phyloP scores from a whole-genome alignment of 345 rosid genomes.

The Arabis alpina region DNA sequence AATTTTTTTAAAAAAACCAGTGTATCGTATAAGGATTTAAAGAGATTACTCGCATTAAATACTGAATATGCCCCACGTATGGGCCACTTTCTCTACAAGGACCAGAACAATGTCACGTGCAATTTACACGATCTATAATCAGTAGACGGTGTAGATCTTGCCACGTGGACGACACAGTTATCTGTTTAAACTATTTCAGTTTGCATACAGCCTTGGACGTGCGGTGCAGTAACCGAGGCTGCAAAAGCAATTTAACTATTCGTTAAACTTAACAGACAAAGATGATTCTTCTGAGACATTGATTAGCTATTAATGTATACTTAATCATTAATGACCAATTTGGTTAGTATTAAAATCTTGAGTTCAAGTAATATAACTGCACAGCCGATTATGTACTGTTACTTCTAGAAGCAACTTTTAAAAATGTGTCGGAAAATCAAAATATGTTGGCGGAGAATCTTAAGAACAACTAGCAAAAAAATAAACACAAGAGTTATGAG shows the following conservation, averaged over 20 bases:
- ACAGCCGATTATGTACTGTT: slow-evolving; percentile 9
- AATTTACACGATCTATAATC: slow-evolving; percentile 17
- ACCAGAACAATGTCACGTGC: slow-evolving; percentile 37
- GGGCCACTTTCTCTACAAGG: slow-evolving; percentile 41
- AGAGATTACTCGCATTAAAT: slow-evolving; percentile 38
- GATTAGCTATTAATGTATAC: slow-evolving; percentile 24
- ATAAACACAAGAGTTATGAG: background rate
- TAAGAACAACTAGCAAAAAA: slow-evolving; percentile 13
- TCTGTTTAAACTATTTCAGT: slow-evolving; percentile 14
- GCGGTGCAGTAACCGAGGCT: slow-evolving; percentile 39
- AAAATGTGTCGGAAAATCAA: slow-evolving; percentile 7
- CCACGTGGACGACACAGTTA: slow-evolving; percentile 28
- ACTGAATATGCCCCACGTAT: slow-evolving; percentile 46
- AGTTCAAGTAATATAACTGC: background rate
- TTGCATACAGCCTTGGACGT: slow-evolving; percentile 38
- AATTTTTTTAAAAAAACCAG: slow-evolving; percentile 16
- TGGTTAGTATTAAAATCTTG: background rate
- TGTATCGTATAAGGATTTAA: slow-evolving; percentile 37
- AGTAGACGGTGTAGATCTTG: slow-evolving; percentile 31
- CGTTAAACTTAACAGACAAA: slow-evolving; percentile 16
- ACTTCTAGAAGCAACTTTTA: background rate
- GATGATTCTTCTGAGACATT: slow-evolving; percentile 26
- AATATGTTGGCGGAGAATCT: slow-evolving; percentile 21
- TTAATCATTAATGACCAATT: slow-evolving; percentile 11
- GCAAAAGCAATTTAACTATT: slow-evolving; percentile 21